Evolutionary conservation across 345 rosid species (phyloP), one percentile per base, ranked within the genome.

Genomic region (Gossypium mustelinum): DNA sequence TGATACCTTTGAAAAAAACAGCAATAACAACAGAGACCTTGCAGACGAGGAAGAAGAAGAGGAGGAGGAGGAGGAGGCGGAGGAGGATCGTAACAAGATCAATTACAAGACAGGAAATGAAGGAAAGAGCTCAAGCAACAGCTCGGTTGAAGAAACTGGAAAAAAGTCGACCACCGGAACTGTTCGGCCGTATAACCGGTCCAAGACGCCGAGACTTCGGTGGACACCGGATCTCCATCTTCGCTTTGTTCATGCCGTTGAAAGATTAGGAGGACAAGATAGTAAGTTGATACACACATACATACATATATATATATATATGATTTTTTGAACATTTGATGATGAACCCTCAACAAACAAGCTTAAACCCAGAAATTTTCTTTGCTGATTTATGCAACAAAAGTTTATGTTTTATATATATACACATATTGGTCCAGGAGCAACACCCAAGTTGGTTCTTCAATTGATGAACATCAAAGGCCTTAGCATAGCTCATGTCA

Each of bases 181-280:
- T 55, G 87, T 87, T 20, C 78, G 98, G 80, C 89, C 82, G 43
- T 89, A 90, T 77, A 82, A 76, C 63, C 89, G 97, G 41, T 91
- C 94, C 9, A 89, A 85, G 89, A 79, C 83, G 78, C 90, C 94
- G 0, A 83, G 97, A 79, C 86, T 91, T 22, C 82, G 94, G 73
- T 91, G 97, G 97, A 87, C 94, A 41, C 90, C 94, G 9, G 97
- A 89, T 82, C 97, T 91, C 58, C 97, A 91, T 86, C 86, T 88
- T 73, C 81, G 92, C 84, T 91, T 91, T 86, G 79, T 86, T 85
- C 89, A 86, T 76, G 94, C 97, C 14, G 88, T 91, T 44, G 89
- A 89, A 82, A 89, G 85, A 68, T 76, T 91, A 65, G 97, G 97
- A 78, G 94, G 97, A n/a, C 86, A 87, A 86, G 97, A 88, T 4